Conservation (phyloP, 305 asterid species). For the Fraxinus latifolia region DNA sequence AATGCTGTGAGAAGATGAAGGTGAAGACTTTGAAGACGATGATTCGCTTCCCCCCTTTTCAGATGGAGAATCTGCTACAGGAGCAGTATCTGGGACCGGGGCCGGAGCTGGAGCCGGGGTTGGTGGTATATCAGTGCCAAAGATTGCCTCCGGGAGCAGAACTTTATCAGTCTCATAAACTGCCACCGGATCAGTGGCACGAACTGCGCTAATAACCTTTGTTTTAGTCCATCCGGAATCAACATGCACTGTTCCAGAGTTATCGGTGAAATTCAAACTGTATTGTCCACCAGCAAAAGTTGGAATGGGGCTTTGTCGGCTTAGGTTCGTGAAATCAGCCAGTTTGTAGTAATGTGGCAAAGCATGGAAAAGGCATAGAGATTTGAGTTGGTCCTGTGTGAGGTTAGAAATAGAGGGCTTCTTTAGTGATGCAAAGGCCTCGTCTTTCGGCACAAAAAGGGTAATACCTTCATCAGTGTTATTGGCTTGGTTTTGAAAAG, state of each 20-base stretch:
- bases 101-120: constrained; percentile 74
- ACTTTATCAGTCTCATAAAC: constrained; percentile 65
- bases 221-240: constrained; percentile 71
- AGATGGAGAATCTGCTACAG: constrained; percentile 50
- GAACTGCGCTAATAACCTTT: constrained; percentile 64
- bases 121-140: constrained; percentile 79
- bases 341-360: constrained; percentile 65
- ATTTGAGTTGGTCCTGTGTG: constrained; percentile 57
- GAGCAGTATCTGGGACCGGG: constrained; percentile 55
- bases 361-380: constrained; percentile 73
- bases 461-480: constrained; percentile 71
- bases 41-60: constrained; percentile 24
- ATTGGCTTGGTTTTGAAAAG: constrained; percentile 74
- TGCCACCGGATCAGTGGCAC: constrained; percentile 66
- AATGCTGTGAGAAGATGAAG: constrained; percentile 35
- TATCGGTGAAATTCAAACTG: constrained; percentile 54
- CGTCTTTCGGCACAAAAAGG: constrained; percentile 63
- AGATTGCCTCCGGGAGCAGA: constrained; percentile 68
- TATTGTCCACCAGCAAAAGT: constrained; percentile 61
- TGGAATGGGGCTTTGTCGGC: constrained; percentile 53
- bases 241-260: constrained; percentile 48
- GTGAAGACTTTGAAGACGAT: constrained; percentile 30
- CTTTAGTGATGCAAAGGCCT: constrained; percentile 50
- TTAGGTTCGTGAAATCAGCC: constrained; percentile 70
- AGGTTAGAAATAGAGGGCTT: constrained; percentile 59